Conservation (phyloP, 352 stramenopile genomes). For the Globisporangium orthogonon region DNA sequence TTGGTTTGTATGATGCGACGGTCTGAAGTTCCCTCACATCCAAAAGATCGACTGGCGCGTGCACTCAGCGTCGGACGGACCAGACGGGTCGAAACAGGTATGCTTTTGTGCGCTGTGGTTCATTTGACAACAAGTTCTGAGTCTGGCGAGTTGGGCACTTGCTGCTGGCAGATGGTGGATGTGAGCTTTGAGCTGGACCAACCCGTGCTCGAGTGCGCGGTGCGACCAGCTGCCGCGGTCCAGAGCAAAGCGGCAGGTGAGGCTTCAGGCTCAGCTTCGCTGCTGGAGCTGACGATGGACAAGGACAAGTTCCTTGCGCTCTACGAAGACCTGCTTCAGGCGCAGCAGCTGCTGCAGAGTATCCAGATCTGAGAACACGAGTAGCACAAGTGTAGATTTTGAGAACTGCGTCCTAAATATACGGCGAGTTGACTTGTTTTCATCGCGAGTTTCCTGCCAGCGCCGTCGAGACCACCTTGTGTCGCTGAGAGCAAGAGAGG, state of each 20-base stretch:
- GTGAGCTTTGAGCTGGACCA: slow-evolving; percentile 4
- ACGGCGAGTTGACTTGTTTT: not conserved
- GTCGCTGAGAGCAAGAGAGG: not conserved
- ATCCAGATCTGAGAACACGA: not conserved
- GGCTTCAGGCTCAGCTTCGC: not conserved
- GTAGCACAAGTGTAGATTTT: no score
- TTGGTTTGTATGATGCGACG: no score
- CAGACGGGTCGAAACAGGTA: not conserved
- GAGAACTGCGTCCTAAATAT: not conserved
- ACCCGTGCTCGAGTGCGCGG: not conserved
- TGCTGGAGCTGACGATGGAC: slow-evolving; percentile 5
- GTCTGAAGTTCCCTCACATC: slow-evolving; percentile 1
- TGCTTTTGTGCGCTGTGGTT: not conserved
- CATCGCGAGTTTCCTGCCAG: no score
- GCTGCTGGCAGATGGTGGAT: not conserved
- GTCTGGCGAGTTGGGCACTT: not conserved
- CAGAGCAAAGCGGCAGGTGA: not conserved
- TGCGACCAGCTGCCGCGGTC: not conserved
- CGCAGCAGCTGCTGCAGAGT: not conserved
- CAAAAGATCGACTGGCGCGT: not conserved
- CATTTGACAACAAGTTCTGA: not conserved
- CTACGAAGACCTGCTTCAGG: slow-evolving; percentile 7
- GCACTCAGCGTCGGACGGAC: not conserved
- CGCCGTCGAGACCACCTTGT: no score
- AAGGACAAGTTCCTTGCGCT: slow-evolving; percentile 7